Evolutionary conservation across 2,329 filamentous ascomycete genomes (phyloP).

Genomic region (Venturia carpophila): DNA sequence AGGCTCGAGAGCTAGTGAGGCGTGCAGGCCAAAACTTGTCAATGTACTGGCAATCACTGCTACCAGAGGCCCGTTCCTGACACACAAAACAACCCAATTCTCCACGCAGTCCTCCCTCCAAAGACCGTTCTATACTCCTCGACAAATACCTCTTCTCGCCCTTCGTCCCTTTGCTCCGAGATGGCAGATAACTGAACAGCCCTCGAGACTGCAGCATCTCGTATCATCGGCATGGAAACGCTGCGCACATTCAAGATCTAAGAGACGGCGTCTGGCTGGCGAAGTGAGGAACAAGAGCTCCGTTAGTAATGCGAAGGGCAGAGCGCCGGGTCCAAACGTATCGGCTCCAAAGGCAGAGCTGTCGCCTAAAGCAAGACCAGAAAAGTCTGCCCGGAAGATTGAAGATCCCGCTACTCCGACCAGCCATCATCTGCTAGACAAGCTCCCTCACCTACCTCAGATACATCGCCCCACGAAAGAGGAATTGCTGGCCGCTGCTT

Average conservation of each 20-base stretch:
- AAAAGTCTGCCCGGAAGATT: constrained; percentile 22
- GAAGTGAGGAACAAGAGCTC: constrained; percentile 33
- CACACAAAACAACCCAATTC: neutral
- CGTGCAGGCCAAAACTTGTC: constrained; percentile 28
- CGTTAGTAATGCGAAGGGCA: constrained; percentile 24
- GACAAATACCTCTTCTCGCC: neutral
- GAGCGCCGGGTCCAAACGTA: constrained; percentile 12
- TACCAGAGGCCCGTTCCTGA: neutral
- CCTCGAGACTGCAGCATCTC: constrained; percentile 10
- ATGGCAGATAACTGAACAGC: neutral
- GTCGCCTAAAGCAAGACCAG: constrained; percentile 26
- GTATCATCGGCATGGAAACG: constrained; percentile 28
- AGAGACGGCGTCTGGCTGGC: constrained; percentile 13
- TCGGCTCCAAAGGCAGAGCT: constrained; percentile 29
- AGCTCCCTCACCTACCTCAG: constrained; percentile 50
- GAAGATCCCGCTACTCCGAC: constrained; percentile 22
- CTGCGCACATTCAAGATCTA: constrained; percentile 25
- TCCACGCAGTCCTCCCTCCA: neutral
- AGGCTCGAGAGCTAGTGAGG: constrained; percentile 30
- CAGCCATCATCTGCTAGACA: constrained; percentile 46
- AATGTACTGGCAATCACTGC: constrained; percentile 22
- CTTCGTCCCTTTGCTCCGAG: neutral
- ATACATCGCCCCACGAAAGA: constrained; percentile 82
- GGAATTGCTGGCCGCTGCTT: constrained; percentile 84
- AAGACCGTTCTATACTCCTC: neutral